Conservation (phyloP, 1,284 basidiomycete species). For the Boletus sp. region DNA sequence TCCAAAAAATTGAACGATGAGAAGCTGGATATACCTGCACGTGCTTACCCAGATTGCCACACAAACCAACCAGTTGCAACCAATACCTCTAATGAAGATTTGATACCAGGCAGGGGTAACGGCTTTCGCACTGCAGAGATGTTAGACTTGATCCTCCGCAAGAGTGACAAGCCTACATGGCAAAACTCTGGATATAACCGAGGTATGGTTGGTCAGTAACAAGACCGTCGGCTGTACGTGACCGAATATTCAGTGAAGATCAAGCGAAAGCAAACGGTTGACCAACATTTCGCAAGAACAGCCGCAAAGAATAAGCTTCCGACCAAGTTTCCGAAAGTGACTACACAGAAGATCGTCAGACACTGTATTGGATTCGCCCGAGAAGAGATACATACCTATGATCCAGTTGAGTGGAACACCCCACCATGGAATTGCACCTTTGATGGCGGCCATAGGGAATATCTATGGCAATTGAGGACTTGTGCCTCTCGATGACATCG, state of each 20-base stretch:
- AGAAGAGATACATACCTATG: slow-evolving; percentile 44
- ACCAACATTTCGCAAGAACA: slow-evolving; percentile 63
- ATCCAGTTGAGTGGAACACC: slow-evolving; percentile 64
- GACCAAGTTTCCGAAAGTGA: slow-evolving; percentile 67
- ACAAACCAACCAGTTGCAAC: slow-evolving; percentile 77
- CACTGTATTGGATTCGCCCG: not conserved
- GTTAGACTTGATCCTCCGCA: not conserved
- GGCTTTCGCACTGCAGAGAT: slow-evolving; percentile 53
- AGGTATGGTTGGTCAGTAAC: slow-evolving; percentile 58
- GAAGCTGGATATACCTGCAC: not conserved
- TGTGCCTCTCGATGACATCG: not conserved
- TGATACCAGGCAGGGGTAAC: slow-evolving; percentile 67
- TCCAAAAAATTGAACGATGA: slow-evolving; percentile 8
- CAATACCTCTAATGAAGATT: slow-evolving; percentile 74
- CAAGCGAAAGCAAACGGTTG: not conserved
- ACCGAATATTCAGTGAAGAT: not conserved
- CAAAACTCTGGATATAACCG: slow-evolving; percentile 50
- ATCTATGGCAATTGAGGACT: slow-evolving; percentile 38
- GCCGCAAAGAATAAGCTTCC: slow-evolving; percentile 73
- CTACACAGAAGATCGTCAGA: slow-evolving; percentile 34
- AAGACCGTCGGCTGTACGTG: slow-evolving; percentile 51
- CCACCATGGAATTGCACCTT: slow-evolving; percentile 66
- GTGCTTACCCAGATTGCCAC: slow-evolving; percentile 71
- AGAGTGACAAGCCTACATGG: slow-evolving; percentile 43
- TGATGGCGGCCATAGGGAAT: slow-evolving; percentile 66